Conservation (phyloP, 2,329 filamentous ascomycete species). For the Nemania abortiva region DNA sequence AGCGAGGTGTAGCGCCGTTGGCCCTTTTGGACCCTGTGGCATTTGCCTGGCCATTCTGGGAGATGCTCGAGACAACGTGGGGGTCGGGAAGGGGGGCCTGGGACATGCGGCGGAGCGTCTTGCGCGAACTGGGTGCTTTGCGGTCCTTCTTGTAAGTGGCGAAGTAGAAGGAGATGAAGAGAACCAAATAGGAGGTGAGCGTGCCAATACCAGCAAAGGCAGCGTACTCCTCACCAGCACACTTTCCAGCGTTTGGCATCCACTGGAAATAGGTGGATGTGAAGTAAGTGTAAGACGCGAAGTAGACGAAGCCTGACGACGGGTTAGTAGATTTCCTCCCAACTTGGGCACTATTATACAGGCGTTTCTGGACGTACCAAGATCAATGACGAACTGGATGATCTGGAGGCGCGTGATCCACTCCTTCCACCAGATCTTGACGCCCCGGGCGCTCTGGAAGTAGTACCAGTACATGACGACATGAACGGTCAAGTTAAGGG, state of each 20-base stretch:
- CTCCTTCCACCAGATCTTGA: constrained; percentile 99
- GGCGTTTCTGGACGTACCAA: constrained; percentile 71
- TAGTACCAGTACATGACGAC: constrained; percentile 99
- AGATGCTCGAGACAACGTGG: constrained; percentile 75
- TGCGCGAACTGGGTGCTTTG: constrained; percentile 84
- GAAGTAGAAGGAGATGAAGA: constrained; percentile 99
- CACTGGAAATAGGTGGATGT: constrained; percentile 87
- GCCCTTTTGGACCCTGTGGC: constrained; percentile 66
- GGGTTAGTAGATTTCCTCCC: constrained; percentile 36
- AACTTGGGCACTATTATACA: neutral
- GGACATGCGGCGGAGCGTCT: constrained; percentile 75
- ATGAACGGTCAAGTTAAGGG: constrained; percentile 91
- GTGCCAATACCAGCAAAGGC: constrained; percentile 93
- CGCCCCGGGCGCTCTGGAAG: constrained; percentile 96
- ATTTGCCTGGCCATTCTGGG: constrained; percentile 64
- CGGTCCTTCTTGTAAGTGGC: constrained; percentile 93
- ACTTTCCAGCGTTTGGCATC: constrained; percentile 86
- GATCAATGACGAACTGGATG: constrained; percentile 95
- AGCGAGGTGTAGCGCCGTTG: constrained; percentile 73
- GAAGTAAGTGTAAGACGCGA: constrained; percentile 99
- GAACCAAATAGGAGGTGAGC: constrained; percentile 92
- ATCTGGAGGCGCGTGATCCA: constrained; percentile 99
- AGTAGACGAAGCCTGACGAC: constrained; percentile 89
- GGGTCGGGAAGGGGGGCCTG: constrained; percentile 82
- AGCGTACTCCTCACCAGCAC: constrained; percentile 96